phyloP scores from a whole-genome alignment of 495 filamentous ascomycete species.

The Cercophora newfieldiana region DNA sequence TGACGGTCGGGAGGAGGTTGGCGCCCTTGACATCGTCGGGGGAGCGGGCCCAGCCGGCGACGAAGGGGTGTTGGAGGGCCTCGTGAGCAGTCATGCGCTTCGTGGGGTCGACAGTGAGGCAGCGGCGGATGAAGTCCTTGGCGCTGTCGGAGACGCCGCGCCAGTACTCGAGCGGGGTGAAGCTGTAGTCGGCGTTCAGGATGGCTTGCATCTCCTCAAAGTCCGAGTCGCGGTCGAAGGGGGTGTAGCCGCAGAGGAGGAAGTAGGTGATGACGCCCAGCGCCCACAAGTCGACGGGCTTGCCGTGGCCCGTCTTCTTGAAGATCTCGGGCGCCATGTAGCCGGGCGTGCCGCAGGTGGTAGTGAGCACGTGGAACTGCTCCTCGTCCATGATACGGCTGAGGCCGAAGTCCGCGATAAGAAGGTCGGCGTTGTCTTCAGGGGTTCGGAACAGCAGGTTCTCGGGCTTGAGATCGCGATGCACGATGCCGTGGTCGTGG shows the following conservation, averaged over 20 bases:
- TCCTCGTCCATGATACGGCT: conserved; percentile 98
- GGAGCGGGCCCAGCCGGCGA: conserved; percentile 55
- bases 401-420: conserved; percentile 96
- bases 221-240: conserved; percentile 95
- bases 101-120: conserved; percentile 84
- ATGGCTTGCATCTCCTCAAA: conserved; percentile 99
- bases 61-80: conserved; percentile 85
- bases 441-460: conserved; percentile 78
- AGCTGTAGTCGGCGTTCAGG: conserved; percentile 91
- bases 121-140: conserved; percentile 80
- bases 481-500: conserved; percentile 97
- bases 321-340: conserved; percentile 98
- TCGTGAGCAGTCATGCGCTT: conserved; percentile 92
- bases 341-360: conserved; percentile 94
- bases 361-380: conserved; percentile 96
- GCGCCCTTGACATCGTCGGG: conserved; percentile 69
- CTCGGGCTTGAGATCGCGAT: conserved; percentile 77
- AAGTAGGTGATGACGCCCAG: conserved; percentile 97
- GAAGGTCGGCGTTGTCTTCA: conserved; percentile 80
- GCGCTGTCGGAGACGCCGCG: conserved; percentile 82
- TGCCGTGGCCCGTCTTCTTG: conserved; percentile 83
- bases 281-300: conserved; percentile 93
- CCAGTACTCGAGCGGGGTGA: conserved; percentile 97
- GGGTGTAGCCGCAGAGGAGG: conserved; percentile 95
- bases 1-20: conserved; percentile 87